Evolutionary conservation across 2,329 filamentous ascomycete genomes (phyloP).

Genomic region (Fusarium xylarioides): DNA sequence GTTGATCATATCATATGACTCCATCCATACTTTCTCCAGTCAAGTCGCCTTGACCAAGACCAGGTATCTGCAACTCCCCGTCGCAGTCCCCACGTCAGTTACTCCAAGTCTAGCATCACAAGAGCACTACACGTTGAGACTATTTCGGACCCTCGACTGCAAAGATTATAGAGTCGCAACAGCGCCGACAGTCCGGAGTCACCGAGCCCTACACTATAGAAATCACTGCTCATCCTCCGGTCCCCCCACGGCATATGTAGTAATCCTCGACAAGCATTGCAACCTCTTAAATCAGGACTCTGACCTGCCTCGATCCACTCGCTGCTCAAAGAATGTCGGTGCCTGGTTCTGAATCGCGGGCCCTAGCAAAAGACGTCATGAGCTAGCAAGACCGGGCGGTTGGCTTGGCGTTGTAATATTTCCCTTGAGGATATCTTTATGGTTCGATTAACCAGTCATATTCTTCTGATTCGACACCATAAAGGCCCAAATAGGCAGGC

Average conservation of each 20-base stretch:
- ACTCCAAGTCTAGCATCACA: not conserved
- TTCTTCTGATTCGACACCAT: not conserved
- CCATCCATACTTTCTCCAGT: slow-evolving; percentile 4
- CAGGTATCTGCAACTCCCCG: not conserved
- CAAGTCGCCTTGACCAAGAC: slow-evolving; percentile 1
- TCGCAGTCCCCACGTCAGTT: not conserved
- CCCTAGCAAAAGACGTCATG: slow-evolving; percentile 7
- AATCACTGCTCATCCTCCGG: not conserved
- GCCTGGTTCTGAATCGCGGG: slow-evolving; percentile 3
- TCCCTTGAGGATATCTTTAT: not conserved
- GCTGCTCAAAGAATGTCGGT: slow-evolving; percentile 3
- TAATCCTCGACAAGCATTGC: slow-evolving; percentile 7
- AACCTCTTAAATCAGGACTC: not conserved
- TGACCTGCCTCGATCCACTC: not conserved
- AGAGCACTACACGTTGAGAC: not conserved
- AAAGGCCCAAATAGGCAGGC: not conserved
- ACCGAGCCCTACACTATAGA: slow-evolving; percentile 1
- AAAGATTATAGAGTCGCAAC: not conserved
- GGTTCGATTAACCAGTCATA: not conserved
- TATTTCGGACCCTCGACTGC: not conserved
- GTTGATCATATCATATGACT: slow-evolving; percentile 17
- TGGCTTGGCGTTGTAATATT: slow-evolving; percentile 10
- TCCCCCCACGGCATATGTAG: not conserved
- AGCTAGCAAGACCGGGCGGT: not conserved
- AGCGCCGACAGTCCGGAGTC: slow-evolving; percentile 17